Percentiles rank a stretch among this genome's conserved stretches.
These are phyloP conservation scores for Lactarius quietus DNA, from an alignment of 768 basidiomycete species.

Conservation along the genomic window DNA sequence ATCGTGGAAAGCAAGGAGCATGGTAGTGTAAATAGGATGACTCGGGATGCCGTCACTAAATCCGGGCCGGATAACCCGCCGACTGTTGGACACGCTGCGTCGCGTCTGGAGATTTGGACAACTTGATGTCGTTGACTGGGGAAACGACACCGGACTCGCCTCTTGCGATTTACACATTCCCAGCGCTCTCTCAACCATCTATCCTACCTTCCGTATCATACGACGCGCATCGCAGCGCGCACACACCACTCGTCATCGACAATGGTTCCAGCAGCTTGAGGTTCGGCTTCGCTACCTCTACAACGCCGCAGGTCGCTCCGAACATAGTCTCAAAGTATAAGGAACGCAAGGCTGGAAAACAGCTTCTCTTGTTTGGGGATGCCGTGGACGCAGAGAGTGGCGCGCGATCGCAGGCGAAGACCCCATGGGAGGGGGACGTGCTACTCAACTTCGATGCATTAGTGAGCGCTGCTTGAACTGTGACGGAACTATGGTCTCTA, in stretches of 20 bases:
- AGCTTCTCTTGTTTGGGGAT: conserved; percentile 83
- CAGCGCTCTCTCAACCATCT: conserved; percentile 19
- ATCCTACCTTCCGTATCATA: conserved; percentile 14
- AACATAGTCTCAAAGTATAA: conserved; percentile 86
- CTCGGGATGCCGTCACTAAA: not conserved
- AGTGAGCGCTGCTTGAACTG: conserved; percentile 48
- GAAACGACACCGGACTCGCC: conserved; percentile 4
- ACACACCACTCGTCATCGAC: conserved; percentile 78
- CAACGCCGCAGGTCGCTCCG: conserved; percentile 53
- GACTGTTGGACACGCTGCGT: not conserved
- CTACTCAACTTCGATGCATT: conserved; percentile 88
- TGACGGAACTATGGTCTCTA: not conserved
- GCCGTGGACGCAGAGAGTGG: conserved; percentile 85
- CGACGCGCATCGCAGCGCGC: conserved; percentile 18
- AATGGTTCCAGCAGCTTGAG: conserved; percentile 81
- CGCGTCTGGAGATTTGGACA: not conserved
- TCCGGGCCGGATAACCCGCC: not conserved
- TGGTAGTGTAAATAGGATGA: no score
- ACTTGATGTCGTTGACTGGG: not conserved
- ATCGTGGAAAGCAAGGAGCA: no score
- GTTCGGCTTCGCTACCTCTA: conserved; percentile 74
- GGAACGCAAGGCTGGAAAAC: conserved; percentile 80
- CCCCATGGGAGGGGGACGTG: conserved; percentile 94
- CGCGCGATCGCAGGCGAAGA: conserved; percentile 70
- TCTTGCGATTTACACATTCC: conserved; percentile 9